Evolutionary conservation across 1,284 basidiomycete genomes (phyloP).

Genomic region (Trichosporon coremiiforme): DNA sequence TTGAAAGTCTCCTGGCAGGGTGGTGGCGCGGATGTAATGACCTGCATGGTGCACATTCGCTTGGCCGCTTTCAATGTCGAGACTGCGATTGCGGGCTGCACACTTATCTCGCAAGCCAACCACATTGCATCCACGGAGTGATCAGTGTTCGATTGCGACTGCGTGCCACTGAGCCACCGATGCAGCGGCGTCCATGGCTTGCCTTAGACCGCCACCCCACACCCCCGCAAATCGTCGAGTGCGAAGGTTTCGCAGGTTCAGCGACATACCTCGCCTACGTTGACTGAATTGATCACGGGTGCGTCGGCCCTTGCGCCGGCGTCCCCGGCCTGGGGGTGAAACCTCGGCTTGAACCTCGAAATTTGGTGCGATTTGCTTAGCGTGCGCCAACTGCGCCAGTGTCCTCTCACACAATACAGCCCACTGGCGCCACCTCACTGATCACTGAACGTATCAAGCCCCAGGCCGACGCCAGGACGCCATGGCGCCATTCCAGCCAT

Average conservation of each 20-base stretch:
- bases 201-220: not conserved
- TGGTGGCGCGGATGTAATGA: constrained; percentile 1
- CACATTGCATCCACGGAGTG: too few species aligned
- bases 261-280: constrained; percentile 13
- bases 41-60: not conserved
- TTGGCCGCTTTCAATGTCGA: too few species aligned
- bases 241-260: not conserved
- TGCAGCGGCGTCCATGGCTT: too few species aligned
- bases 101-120: too few species aligned
- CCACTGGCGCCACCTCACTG: too few species aligned
- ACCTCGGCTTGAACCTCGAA: not conserved
- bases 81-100: too few species aligned
- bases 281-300: constrained; percentile 15
- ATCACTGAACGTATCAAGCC: too few species aligned
- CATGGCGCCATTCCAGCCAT: constrained; percentile 3
- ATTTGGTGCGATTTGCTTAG: not conserved
- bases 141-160: too few species aligned
- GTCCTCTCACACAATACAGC: not conserved
- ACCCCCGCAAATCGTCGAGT: not conserved
- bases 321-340: not conserved
- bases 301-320: too few species aligned
- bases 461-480: not conserved
- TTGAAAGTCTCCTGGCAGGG: not conserved
- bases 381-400: too few species aligned
- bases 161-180: not conserved